phyloP scores from a whole-genome alignment of 2,329 filamentous ascomycete species.

The Cadophora sp. region DNA sequence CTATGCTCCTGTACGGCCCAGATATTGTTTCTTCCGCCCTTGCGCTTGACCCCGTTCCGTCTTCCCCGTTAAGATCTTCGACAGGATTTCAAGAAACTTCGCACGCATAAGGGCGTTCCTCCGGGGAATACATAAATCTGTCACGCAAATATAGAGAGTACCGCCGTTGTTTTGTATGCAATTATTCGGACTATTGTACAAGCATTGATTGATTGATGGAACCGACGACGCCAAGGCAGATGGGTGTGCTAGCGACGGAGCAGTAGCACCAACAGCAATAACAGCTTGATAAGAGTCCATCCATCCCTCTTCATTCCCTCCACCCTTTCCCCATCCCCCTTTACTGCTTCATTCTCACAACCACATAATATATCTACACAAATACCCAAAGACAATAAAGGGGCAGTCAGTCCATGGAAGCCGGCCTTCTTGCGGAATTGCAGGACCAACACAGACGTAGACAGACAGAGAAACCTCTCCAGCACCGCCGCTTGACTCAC shows the following conservation, averaged over 20 bases:
- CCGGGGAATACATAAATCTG: not conserved
- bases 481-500: conserved; percentile 26
- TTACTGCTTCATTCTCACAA: conserved; percentile 11
- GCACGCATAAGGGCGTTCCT: not conserved
- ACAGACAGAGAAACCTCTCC: conserved; percentile 30
- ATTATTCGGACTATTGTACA: conserved; percentile 41
- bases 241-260: conserved; percentile 23
- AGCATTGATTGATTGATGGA: conserved; percentile 32
- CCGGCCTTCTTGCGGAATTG: conserved; percentile 21
- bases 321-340: not conserved
- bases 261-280: conserved; percentile 21
- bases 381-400: conserved; percentile 29
- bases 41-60: not conserved
- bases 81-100: not conserved
- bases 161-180: conserved; percentile 41
- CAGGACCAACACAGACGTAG: conserved; percentile 28
- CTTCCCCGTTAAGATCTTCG: not conserved
- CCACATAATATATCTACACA: conserved; percentile 33
- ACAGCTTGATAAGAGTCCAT: conserved; percentile 23
- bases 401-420: conserved; percentile 12
- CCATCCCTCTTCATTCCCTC: conserved; percentile 20
- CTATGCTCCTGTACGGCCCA: not conserved
- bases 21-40: not conserved
- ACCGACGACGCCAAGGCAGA: conserved; percentile 29
- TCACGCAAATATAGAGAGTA: not conserved